Evolutionary conservation across 176 grass and related monocot species (phyloP), one percentile per base, ranked within the genome.

Genomic region (Zoysia pacifica): DNA sequence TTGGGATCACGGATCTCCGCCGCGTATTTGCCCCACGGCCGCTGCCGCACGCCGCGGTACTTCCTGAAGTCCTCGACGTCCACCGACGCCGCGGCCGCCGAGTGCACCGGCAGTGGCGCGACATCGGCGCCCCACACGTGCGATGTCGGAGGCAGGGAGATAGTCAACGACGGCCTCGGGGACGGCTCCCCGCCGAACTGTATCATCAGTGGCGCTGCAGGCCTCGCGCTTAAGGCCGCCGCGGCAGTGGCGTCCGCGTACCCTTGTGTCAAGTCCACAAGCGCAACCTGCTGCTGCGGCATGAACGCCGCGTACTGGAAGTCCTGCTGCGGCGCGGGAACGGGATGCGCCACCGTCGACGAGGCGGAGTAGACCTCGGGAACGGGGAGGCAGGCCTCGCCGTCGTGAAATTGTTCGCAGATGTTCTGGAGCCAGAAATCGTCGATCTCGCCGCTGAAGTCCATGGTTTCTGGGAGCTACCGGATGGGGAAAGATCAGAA

Each of bases 1-100:
- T 91, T 93, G 0, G 92, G 86, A 76, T 98, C 95, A 0, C 95
- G 90, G 90, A 98, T 98, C 82, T 98, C 95, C 71, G 95, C 95
- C 9, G 92, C 92, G 49, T 81, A 98, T 83, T 93, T 98, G 5
- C 95, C 95, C 95, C 95, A 98, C 66, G 90, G 92, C 70, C 95
- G 81, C 71, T 84, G 90, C 51, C 92, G 78, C 65, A 98, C 95
- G 28, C 95, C 95, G 12, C 95, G 95, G 81, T 93, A 98, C 84
- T 87, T 88, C 6, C 83, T 84, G 76, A 79, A 87, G 36, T 89
- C 89, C 48, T 63, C 78, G 4, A 14, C 53, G 66, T 70, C 86
- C 45, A 6, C 28, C 28, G 28, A 28, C 28, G 28, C 7, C 42
- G 41, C 38, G 2, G 41, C n/a, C 5, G 44, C 19, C n/a, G 28